A percentile compares a stretch with the other conserved stretches of the same genome.
Evolutionary conservation across 352 stramenopile genomes (phyloP).

Genomic region (Pythium myriotylum): DNA sequence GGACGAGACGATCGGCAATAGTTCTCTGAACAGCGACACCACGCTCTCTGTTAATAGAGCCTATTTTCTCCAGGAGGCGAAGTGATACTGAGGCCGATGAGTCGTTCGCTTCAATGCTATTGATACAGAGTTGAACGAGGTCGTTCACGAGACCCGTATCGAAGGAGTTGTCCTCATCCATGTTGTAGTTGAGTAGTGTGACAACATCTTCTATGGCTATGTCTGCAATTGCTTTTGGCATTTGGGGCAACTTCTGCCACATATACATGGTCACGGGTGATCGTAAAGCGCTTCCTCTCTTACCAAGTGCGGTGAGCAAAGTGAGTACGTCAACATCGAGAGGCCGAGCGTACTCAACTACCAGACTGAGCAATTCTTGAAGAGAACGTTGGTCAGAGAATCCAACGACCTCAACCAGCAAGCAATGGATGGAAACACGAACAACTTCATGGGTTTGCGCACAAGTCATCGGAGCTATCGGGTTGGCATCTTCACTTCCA

Average conservation of each 20-base stretch:
- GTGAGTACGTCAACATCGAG: slow-evolving; percentile 14
- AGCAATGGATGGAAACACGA: slow-evolving; percentile 38
- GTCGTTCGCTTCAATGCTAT: neutral
- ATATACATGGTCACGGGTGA: slow-evolving; percentile 45
- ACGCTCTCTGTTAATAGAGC: neutral
- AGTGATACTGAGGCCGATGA: slow-evolving; percentile 9
- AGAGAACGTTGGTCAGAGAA: slow-evolving; percentile 40
- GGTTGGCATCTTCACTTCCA: neutral
- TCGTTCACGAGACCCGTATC: slow-evolving; percentile 6
- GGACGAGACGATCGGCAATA: slow-evolving; percentile 3
- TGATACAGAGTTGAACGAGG: slow-evolving; percentile 24
- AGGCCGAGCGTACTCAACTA: slow-evolving; percentile 9
- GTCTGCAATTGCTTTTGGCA: slow-evolving; percentile 3
- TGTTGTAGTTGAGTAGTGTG: slow-evolving; percentile 15
- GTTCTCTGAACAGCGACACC: neutral
- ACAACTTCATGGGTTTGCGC: slow-evolving; percentile 52
- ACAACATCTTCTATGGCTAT: slow-evolving; percentile 23
- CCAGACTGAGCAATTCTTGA: slow-evolving; percentile 32
- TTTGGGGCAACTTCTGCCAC: slow-evolving; percentile 32
- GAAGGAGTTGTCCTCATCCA: slow-evolving; percentile 3
- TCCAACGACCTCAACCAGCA: slow-evolving; percentile 58
- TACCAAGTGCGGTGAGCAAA: slow-evolving; percentile 12
- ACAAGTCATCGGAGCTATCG: neutral
- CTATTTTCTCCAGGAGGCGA: slow-evolving; percentile 23
- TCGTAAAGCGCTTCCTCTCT: slow-evolving; percentile 18